Conservation (phyloP, 169 alveolate genomes). For the Babesia sp. region DNA sequence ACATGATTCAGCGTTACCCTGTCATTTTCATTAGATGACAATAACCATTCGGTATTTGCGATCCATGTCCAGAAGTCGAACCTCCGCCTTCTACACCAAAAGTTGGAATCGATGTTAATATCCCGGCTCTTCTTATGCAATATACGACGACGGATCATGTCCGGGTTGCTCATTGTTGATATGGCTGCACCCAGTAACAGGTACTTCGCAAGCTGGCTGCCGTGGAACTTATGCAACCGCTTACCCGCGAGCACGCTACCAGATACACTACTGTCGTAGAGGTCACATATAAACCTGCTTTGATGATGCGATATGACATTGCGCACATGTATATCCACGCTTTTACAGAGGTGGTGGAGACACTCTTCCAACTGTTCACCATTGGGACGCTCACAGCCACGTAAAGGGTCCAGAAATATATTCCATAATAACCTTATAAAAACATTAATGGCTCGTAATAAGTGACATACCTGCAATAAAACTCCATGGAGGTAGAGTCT, state of each 20-base stretch:
- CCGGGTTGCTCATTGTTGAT: constrained; percentile 15
- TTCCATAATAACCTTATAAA: constrained; percentile 25
- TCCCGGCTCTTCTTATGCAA: not conserved
- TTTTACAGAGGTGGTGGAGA: constrained; percentile 14
- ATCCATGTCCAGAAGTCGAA: constrained; percentile 40
- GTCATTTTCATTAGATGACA: constrained; percentile 12
- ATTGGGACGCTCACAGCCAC: not conserved
- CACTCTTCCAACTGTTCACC: constrained; percentile 5
- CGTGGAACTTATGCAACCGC: constrained; percentile 50
- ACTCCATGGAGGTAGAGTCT: constrained; percentile 28
- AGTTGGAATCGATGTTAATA: not conserved
- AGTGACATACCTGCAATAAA: constrained; percentile 29
- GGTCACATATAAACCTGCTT: constrained; percentile 35
- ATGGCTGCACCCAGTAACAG: constrained; percentile 40
- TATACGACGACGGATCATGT: not conserved
- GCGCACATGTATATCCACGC: constrained; percentile 35
- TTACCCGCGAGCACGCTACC: not conserved
- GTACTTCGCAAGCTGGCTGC: constrained; percentile 49
- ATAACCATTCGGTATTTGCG: constrained; percentile 49
- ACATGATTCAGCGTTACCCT: constrained; percentile 2
- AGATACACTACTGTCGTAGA: constrained; percentile 1
- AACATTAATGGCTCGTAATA: not conserved
- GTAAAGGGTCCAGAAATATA: constrained; percentile 9
- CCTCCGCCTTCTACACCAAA: constrained; percentile 28
- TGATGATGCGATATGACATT: not conserved